phyloP scores from a whole-genome alignment of 257 asterid genomes.

The Gynochthodes officinalis region DNA sequence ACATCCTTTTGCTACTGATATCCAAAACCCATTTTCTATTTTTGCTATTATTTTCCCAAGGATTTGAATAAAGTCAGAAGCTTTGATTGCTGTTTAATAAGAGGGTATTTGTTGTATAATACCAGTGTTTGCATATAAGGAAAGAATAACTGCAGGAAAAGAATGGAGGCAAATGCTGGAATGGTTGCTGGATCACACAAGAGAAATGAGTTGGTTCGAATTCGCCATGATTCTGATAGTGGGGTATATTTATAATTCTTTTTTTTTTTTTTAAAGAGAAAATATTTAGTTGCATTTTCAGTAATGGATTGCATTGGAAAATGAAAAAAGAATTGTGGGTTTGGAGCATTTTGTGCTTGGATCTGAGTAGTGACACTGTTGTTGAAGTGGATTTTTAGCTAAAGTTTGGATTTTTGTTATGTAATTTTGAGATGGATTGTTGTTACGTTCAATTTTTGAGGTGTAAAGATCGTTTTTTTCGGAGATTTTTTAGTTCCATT shows the following conservation, averaged over 20 bases:
- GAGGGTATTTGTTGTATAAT: neutral
- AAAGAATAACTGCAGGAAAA: neutral
- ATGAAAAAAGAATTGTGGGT: neutral
- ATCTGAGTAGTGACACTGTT: slow-evolving; percentile 32
- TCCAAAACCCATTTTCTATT: slow-evolving; percentile 14
- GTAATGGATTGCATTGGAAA: neutral
- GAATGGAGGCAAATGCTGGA: slow-evolving; percentile 78
- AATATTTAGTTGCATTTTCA: slow-evolving; percentile 3
- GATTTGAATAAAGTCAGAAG: neutral
- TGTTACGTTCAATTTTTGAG: slow-evolving; percentile 15
- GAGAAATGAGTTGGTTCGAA: slow-evolving; percentile 65
- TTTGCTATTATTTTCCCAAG: neutral
- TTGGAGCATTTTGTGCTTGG: slow-evolving; percentile 23
- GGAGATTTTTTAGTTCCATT: neutral
- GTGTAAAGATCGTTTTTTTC: slow-evolving; percentile 9
- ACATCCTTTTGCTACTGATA: neutral
- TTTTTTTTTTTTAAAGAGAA: slow-evolving; percentile 8
- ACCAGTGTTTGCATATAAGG: neutral
- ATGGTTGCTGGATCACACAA: slow-evolving; percentile 90
- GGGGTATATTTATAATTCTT: slow-evolving; percentile 40
- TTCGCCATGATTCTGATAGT: slow-evolving; percentile 70
- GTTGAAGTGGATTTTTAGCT: slow-evolving; percentile 3
- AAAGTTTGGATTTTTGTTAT: slow-evolving; percentile 17
- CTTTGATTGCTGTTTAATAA: neutral
- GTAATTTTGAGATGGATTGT: slow-evolving; percentile 12